Evolutionary conservation across 192 early-diverging fungal species (phyloP), one percentile per base, ranked within the genome.

Genomic region (Rhizophagus clarus): DNA sequence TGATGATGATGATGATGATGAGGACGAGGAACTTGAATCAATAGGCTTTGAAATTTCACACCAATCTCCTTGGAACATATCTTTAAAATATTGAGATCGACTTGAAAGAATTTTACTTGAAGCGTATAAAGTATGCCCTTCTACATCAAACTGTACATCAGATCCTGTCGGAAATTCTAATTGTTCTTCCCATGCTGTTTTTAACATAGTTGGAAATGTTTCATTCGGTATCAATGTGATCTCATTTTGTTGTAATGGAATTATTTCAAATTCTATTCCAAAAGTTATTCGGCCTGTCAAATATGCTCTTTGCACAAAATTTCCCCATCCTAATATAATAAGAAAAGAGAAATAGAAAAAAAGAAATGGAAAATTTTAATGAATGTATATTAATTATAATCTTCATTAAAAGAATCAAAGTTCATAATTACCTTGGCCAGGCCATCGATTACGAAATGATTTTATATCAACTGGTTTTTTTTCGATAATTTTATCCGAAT

Each of bases 31-130:
- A 10, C 42, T 12, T 45, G 42, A 45, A 22, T 56, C 49, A 51
- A 1, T 71, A 32, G 20, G 24, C 14, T 31, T 40, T 71, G 28
- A 34, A 20, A 22, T 3, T 71, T 75, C 74, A 8, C 22, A 24
- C 74, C 56, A 61, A 22, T 28, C 51, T 28, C 74, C 74, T 31
- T 34, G 11, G 28, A 75, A 61, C 49, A 60, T 32, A 26, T n/a
- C 61, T 60, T 29, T n/a, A 75, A 75, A 75, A 60, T 75, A 75
- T 24, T 75, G 51, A 14, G 73, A 75, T 42, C 73, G 73, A 61
- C 26, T 32, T 56, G 47, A 75, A 24, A 75, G 74, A 60, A 75
- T 61, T 32, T 5, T 28, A 12, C 51, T 61, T 49, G 42, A 31
- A 24, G 74, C 74, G n/a, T 75, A 75, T 1, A 75, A 51, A 20